These are phyloP conservation scores for Monotropa hypopitys DNA, from an alignment of 179 eudicot genomes.

Conservation along the genomic window DNA sequence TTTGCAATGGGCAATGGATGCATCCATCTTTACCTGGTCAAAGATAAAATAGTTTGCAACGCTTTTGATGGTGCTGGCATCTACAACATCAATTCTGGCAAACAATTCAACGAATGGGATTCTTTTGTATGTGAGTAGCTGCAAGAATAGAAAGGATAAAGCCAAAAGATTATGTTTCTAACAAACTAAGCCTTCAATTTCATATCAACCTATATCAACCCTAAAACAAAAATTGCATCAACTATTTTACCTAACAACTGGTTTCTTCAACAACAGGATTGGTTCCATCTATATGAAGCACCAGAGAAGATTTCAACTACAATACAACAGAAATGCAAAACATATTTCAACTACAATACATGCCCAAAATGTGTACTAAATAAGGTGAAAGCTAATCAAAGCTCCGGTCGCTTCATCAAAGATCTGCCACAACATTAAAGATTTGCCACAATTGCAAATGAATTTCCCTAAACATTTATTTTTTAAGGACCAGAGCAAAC, in stretches of 20 bases:
- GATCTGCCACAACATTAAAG: too few species aligned
- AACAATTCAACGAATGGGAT: conserved; percentile 72
- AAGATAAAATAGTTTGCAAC: conserved; percentile 67
- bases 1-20: neutral
- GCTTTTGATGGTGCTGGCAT: conserved; percentile 64
- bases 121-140: conserved; percentile 72
- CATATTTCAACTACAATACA: too few species aligned
- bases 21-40: conserved; percentile 38
- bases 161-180: neutral
- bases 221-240: neutral
- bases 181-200: neutral
- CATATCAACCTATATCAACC: neutral
- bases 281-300: conserved; percentile 47
- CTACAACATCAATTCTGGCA: conserved; percentile 80
- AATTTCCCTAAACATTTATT: too few species aligned
- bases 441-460: too few species aligned
- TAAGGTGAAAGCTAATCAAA: too few species aligned
- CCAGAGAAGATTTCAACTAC: conserved; percentile 65
- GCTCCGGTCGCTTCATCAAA: too few species aligned
- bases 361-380: too few species aligned
- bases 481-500: too few species aligned
- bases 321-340: conserved; percentile 11
- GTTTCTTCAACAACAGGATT: conserved; percentile 61
- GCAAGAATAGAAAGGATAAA: conserved; percentile 15
- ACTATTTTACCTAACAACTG: conserved; percentile 51